Evolutionary conservation across 345 rosid genomes (phyloP).

Genomic region (Aquilaria malaccensis): DNA sequence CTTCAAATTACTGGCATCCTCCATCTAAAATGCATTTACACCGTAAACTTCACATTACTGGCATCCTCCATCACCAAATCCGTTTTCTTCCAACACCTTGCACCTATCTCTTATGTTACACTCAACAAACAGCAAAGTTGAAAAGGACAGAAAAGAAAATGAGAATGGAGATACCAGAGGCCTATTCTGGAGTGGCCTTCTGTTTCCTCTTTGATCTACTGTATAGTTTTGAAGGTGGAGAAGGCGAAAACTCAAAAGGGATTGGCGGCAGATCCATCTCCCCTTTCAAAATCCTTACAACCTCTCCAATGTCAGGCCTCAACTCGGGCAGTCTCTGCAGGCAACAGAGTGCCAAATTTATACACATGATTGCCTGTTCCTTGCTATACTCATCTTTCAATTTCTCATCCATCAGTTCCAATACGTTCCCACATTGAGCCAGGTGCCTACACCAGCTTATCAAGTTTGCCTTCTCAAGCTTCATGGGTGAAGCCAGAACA

Average conservation of each 20-base stretch:
- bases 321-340: conserved; percentile 86
- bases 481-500: conserved; percentile 92
- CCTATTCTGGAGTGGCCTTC: conserved; percentile 41
- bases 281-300: conserved; percentile 76
- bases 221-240: conserved; percentile 66
- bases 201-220: conserved; percentile 55
- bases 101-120: conserved; percentile 4
- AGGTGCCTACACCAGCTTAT: conserved; percentile 95
- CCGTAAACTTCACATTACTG: conserved; percentile 7
- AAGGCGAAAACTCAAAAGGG: conserved; percentile 84
- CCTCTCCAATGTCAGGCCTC: conserved; percentile 76
- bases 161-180: conserved; percentile 15
- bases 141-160: conserved; percentile 7
- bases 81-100: conserved; percentile 2
- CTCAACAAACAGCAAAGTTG: conserved; percentile 8
- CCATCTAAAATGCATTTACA: conserved; percentile 12
- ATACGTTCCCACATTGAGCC: conserved; percentile 72
- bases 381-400: conserved; percentile 60
- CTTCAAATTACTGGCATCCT: conserved; percentile 9
- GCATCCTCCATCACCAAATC: conserved; percentile 7
- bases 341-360: conserved; percentile 79
- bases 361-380: conserved; percentile 81
- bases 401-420: conserved; percentile 86
- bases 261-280: conserved; percentile 69
- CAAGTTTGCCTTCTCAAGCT: conserved; percentile 91